Conservation (phyloP, 2,329 filamentous ascomycete genomes). For the Claviceps sp. region DNA sequence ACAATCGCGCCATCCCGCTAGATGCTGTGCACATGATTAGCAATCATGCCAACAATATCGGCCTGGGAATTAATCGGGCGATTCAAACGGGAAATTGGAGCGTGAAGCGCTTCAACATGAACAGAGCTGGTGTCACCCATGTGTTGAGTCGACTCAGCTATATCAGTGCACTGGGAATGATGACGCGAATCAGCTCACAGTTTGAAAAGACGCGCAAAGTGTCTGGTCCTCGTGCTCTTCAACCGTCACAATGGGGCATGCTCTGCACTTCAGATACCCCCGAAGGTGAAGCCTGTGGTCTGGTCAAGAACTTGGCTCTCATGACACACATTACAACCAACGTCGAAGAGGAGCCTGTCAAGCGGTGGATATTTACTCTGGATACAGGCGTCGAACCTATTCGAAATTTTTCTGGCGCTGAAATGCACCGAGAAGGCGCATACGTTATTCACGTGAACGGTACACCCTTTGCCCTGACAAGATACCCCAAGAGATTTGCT, state of each 20-base stretch:
- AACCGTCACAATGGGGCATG: slow-evolving; percentile 98
- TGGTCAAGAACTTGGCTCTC: slow-evolving; percentile 93
- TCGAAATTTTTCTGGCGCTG: slow-evolving; percentile 56
- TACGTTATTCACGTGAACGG: slow-evolving; percentile 95
- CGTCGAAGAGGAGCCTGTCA: slow-evolving; percentile 82
- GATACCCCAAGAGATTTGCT: slow-evolving; percentile 76
- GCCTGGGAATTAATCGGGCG: slow-evolving; percentile 83
- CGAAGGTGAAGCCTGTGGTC: slow-evolving; percentile 93
- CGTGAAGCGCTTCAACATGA: slow-evolving; percentile 97
- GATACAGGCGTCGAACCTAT: slow-evolving; percentile 74
- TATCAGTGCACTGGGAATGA: slow-evolving; percentile 95
- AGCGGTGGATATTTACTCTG: slow-evolving; percentile 72
- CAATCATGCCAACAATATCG: slow-evolving; percentile 77
- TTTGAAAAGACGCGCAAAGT: slow-evolving; percentile 99
- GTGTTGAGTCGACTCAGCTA: slow-evolving; percentile 92
- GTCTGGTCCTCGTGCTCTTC: slow-evolving; percentile 83
- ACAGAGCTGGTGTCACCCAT: slow-evolving; percentile 90
- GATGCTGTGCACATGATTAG: slow-evolving; percentile 78
- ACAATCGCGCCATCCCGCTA: slow-evolving; percentile 74
- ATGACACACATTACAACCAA: slow-evolving; percentile 99
- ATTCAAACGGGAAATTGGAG: slow-evolving; percentile 98
- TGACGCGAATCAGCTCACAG: slow-evolving; percentile 96
- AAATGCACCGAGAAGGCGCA: slow-evolving; percentile 71
- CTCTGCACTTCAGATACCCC: slow-evolving; percentile 93
- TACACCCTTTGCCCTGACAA: slow-evolving; percentile 78